A percentile compares a stretch with the other conserved stretches of the same genome.
Evolutionary conservation across 805 yeast genomes (phyloP).

Genomic region (Yarrowia phangngaensis): DNA sequence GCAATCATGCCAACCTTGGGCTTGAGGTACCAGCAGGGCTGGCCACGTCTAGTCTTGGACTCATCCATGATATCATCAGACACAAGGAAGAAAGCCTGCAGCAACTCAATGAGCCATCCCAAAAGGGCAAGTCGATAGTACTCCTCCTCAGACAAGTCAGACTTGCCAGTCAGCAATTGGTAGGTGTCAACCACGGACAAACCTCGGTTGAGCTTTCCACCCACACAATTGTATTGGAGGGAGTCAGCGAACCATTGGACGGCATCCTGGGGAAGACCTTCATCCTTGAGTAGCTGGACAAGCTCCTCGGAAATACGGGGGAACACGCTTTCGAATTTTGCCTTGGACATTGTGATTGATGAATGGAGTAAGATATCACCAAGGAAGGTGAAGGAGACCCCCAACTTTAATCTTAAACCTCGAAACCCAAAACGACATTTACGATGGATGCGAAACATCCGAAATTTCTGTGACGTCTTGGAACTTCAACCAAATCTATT

Average conservation of each 20-base stretch:
- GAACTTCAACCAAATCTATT: too few relatives aligned
- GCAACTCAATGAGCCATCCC: conserved; percentile 91
- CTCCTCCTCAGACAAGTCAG: conserved; percentile 60
- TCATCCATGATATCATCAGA: conserved; percentile 99
- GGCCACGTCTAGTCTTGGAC: conserved; percentile 95
- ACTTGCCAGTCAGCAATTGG: conserved; percentile 65
- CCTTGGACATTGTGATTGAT: conserved; percentile 28
- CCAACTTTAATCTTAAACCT: not conserved
- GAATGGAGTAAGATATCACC: too few relatives aligned
- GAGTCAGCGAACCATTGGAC: conserved; percentile 71
- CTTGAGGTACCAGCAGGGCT: conserved; percentile 93
- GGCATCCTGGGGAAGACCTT: conserved; percentile 84
- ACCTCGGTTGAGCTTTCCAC: conserved; percentile 96
- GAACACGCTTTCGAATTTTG: conserved; percentile 51
- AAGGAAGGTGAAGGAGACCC: not conserved
- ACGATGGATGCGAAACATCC: too few relatives aligned
- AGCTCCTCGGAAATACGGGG: conserved; percentile 77
- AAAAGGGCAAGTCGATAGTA: conserved; percentile 80
- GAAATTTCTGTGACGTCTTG: too few relatives aligned
- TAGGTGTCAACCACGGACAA: conserved; percentile 92
- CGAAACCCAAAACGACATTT: not conserved
- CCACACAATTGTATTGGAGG: conserved; percentile 84
- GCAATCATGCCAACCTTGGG: conserved; percentile 84
- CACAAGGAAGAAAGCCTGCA: conserved; percentile 80
- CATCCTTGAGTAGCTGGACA: conserved; percentile 53